Evolutionary conservation across 148 eudicot genomes (phyloP).

Genomic region (Hydrangea macrophylla): DNA sequence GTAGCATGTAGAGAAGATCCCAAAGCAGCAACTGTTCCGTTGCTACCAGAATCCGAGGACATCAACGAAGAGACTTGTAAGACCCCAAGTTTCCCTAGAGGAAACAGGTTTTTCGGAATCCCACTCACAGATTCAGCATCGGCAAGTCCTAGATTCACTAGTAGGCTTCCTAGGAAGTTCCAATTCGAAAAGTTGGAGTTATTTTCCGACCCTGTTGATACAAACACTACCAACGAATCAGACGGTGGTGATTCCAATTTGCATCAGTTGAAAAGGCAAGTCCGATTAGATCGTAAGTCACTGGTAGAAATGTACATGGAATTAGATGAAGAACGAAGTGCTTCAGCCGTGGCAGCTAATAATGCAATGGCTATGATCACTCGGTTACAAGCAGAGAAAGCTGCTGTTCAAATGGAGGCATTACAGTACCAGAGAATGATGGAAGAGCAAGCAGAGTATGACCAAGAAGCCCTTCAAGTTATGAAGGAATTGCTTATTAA

Average conservation of each 20-base stretch:
- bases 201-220: conserved; percentile 37
- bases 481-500: conserved; percentile 55
- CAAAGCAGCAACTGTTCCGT: conserved; percentile 34
- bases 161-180: conserved; percentile 45
- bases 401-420: conserved; percentile 94
- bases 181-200: conserved; percentile 54
- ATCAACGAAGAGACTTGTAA: conserved; percentile 41
- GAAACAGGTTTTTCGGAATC: conserved; percentile 60
- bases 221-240: conserved; percentile 33
- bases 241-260: conserved; percentile 48
- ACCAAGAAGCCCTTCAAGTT: conserved; percentile 29
- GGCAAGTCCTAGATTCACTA: conserved; percentile 59
- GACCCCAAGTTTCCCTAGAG: conserved; percentile 47
- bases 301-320: conserved; percentile 73
- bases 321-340: conserved; percentile 90
- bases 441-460: conserved; percentile 99
- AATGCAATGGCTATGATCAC: conserved; percentile 99
- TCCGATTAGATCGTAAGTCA: conserved; percentile 58
- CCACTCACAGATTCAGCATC: conserved; percentile 55
- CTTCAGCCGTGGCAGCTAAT: conserved; percentile 95
- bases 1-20: conserved; percentile 42
- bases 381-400: conserved; percentile 87
- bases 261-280: conserved; percentile 54
- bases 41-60: conserved; percentile 49
- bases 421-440: conserved; percentile 97